Conservation (phyloP, 495 filamentous ascomycete genomes). For the Aspergillus ostianus region DNA sequence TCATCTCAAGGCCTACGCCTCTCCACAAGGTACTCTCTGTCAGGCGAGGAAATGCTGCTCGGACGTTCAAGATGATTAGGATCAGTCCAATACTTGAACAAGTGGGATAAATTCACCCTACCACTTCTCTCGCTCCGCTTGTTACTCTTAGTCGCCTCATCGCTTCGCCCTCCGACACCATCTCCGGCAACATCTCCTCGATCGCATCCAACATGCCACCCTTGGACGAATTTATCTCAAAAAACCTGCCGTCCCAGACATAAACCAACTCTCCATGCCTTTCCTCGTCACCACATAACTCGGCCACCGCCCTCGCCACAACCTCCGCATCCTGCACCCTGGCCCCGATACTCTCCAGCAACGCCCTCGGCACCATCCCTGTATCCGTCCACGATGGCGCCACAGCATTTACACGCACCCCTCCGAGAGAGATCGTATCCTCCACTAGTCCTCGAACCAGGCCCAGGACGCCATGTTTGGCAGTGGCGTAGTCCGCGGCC, state of each 20-base stretch:
- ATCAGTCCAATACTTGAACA: too few species aligned
- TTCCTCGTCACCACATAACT: conserved; percentile 33
- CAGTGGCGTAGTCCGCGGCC: conserved; percentile 33
- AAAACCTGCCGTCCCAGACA: conserved; percentile 35
- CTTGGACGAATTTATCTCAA: conserved; percentile 36
- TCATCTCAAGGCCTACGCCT: too few species aligned
- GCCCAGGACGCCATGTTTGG: conserved; percentile 42
- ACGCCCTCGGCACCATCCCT: conserved; percentile 25
- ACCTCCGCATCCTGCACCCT: conserved; percentile 29
- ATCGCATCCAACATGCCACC: conserved; percentile 25
- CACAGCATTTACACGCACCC: conserved; percentile 40
- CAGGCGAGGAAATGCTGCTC: too few species aligned
- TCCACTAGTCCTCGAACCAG: conserved; percentile 30
- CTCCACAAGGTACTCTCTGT: too few species aligned
- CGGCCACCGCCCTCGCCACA: conserved; percentile 39
- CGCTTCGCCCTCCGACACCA: conserved; percentile 16
- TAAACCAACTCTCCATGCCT: conserved; percentile 40
- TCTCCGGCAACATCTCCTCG: conserved; percentile 12
- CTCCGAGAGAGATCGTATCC: conserved; percentile 13
- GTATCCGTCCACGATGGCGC: conserved; percentile 44
- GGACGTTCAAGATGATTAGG: too few species aligned
- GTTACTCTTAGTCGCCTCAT: conserved; percentile 12
- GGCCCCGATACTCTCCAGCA: conserved; percentile 24
- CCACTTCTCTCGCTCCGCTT: too few species aligned
- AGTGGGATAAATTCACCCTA: too few species aligned